Evolutionary conservation across 2,329 filamentous ascomycete species (phyloP), one percentile per base, ranked within the genome.

Genomic region (Aureobasidium sp.): DNA sequence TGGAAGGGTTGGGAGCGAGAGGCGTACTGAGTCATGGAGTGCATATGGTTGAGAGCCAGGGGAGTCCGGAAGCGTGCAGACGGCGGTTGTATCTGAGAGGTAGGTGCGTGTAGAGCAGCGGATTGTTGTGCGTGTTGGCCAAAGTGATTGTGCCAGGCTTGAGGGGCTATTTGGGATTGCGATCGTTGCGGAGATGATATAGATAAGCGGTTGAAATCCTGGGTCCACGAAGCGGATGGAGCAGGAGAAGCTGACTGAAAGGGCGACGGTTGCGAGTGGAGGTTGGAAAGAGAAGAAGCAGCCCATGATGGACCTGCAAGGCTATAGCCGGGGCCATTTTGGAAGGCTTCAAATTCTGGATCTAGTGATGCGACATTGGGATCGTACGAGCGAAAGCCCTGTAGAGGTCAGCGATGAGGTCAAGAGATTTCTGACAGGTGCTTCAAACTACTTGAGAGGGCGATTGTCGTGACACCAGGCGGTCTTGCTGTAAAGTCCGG

Each of bases 401-500:
- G 68, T 6, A 64, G 52, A 52, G 27, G 32, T 67, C 5, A 59
- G 56, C 20, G 7, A 9, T 36, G 48, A 15, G 5, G 3, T 15
- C 7, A 20, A 34, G 23, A 37, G 26, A 15, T n/a, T 12, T n/a
- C 15, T 13, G 27, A n/a, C 63, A 41, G 12, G 23, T 12, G 32
- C 6, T 55, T 55, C 34, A 39, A 53, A 51, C 23, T 74, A 86
- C 85, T 73, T 86, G 82, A 55, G 78, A 74, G 48, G 82, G 78
- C 58, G 80, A 76, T 61, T 81, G 78, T 64, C 82, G 80, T 10
- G 80, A 76, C 39, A 79, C 74, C 51, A 89, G 69, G 57, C 87
- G 85, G 74, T 91, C 89, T 73, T 90, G 89, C 70, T 91, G 88
- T 53, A 88, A 78, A 10, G 86, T 86, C 61, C 87, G 80, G 71